Percentiles rank a stretch among this genome's conserved stretches.
Conservation (phyloP, 257 asterid genomes). For the Nicotiana tabacum region DNA sequence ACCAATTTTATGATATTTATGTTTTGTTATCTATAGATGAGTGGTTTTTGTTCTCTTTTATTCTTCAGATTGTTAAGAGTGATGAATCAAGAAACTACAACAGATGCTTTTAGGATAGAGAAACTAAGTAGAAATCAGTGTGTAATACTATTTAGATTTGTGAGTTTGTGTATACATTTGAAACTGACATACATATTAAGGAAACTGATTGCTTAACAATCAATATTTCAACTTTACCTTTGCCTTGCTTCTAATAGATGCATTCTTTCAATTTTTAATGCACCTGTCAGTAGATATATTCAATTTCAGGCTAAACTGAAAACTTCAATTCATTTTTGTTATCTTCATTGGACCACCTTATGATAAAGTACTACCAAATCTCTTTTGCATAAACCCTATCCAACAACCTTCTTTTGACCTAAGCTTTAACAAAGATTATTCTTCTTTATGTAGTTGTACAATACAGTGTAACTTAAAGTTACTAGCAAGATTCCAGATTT, state of each 20-base stretch:
- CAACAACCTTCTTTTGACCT: constrained; percentile 33
- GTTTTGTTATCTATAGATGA: constrained; percentile 2
- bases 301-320: neutral
- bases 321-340: constrained; percentile 4
- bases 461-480: constrained; percentile 10
- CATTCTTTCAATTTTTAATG: constrained; percentile 13
- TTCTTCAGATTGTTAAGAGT: constrained; percentile 18
- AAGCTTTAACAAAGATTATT: constrained; percentile 42
- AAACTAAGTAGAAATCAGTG: neutral
- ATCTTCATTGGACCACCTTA: constrained; percentile 21
- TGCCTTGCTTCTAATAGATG: constrained; percentile 28
- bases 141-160: constrained; percentile 11
- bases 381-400: constrained; percentile 24
- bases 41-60: constrained; percentile 6
- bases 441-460: constrained; percentile 22
- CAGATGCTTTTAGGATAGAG: constrained; percentile 12
- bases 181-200: constrained; percentile 24
- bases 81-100: constrained; percentile 5
- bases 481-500: no score
- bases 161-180: constrained; percentile 26
- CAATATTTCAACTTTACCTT: constrained; percentile 17
- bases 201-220: constrained; percentile 42
- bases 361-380: constrained; percentile 11
- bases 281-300: neutral
- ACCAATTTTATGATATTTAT: constrained; percentile 45